Base-by-base conservation (phyloP, 2,329 filamentous ascomycete genomes). In the Paraphoma sp. region DNA sequence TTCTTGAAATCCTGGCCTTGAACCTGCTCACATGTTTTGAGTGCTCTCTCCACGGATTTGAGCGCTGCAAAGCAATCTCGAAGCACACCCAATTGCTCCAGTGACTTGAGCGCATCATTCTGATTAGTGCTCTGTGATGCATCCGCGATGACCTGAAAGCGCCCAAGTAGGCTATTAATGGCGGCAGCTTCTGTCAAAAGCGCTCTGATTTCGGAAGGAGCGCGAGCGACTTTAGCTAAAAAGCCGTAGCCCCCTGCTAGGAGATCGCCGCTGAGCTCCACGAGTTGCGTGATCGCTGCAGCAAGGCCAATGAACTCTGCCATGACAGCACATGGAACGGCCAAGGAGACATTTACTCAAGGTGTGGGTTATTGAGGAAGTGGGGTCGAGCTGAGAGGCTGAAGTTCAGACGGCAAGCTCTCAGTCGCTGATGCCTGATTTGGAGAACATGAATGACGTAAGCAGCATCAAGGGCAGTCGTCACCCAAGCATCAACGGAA, bases 191-290 rank as follows among this genome's bases (percentile, higher is more conserved):
- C 59, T 12, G 50, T 59, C 17, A 56, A 40, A 14, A 56, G 53
- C 31, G 49, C 51, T 51, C 59, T 49, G 31, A 59, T 48, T 33
- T 62, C 56, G 28, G 56, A 45, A 12, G 53, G 53, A n/a, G 53
- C 53, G 18, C 44, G 48, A 7, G 51, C 41, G 28, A 62, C 52
- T 41, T 48, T 56, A 8, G 52, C 53, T 42, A 62, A 38, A 41
- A 59, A 62, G 43, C 50, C 43, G 28, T 62, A 62, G 23, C 52
- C 52, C 11, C 56, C 53, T 11, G 56, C 56, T n/a, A 62, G 53
- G 6, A 62, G 44, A 3, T 42, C 23, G 31, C 53, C 49, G 28
- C 59, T 59, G 6, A 62, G 29, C 3, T 47, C 23, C 11, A 59
- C 40, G 7, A 62, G 53, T 29, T 62, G 59, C 17, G 51, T 48